Conservation (phyloP, 2,329 filamentous ascomycete species). For the Aspergillus transmontanensis region DNA sequence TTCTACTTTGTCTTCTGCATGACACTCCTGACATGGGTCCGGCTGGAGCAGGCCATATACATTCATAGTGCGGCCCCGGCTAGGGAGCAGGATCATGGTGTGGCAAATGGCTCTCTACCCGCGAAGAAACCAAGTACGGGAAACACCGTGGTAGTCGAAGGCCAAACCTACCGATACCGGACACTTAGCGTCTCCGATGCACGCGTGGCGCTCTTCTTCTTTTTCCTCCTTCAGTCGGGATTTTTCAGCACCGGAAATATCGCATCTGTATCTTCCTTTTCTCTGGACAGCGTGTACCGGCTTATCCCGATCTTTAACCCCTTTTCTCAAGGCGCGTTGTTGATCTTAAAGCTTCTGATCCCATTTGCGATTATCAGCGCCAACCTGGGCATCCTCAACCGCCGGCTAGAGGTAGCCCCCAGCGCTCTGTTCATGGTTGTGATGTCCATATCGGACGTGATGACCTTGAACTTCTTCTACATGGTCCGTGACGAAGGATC, state of each 20-base stretch:
- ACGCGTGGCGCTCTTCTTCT: slow-evolving; percentile 89
- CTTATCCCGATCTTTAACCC: slow-evolving; percentile 92
- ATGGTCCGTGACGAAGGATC: slow-evolving; percentile 94
- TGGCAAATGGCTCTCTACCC: slow-evolving; percentile 28
- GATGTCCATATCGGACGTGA: slow-evolving; percentile 85
- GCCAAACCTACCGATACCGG: slow-evolving; percentile 54
- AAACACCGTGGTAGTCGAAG: slow-evolving; percentile 37
- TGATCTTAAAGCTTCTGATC: slow-evolving; percentile 87
- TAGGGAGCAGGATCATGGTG: slow-evolving; percentile 6
- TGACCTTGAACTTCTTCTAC: slow-evolving; percentile 97
- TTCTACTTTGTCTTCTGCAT: slow-evolving; percentile 91
- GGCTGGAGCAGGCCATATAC: slow-evolving; percentile 81
- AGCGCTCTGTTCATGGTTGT: slow-evolving; percentile 92
- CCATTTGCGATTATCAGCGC: slow-evolving; percentile 92
- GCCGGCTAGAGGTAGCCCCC: slow-evolving; percentile 77
- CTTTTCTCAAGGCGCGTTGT: slow-evolving; percentile 83
- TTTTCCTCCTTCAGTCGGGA: slow-evolving; percentile 89
- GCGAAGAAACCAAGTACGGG: slow-evolving; percentile 27
- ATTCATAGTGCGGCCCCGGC: slow-evolving; percentile 35
- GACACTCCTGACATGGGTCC: slow-evolving; percentile 83
- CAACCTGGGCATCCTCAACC: slow-evolving; percentile 91
- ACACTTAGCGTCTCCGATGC: slow-evolving; percentile 79
- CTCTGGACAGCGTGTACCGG: slow-evolving; percentile 82
- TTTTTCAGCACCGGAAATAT: slow-evolving; percentile 98
- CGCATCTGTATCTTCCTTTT: slow-evolving; percentile 90